Percentiles rank a stretch among this genome's conserved stretches.
phyloP scores from a whole-genome alignment of 2,329 filamentous ascomycete genomes.

The Elsinoe australis region DNA sequence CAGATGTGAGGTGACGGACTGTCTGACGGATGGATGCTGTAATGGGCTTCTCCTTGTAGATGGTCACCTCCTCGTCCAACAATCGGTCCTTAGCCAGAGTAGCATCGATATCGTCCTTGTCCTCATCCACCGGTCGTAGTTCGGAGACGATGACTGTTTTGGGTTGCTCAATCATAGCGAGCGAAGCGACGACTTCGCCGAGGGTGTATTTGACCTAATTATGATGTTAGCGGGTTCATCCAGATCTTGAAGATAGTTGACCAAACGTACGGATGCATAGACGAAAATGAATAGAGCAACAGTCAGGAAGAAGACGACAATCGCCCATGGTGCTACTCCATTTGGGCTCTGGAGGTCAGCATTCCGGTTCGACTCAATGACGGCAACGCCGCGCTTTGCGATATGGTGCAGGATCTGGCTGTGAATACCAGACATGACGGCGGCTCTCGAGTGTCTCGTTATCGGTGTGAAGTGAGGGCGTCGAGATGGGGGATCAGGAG shows the following conservation, averaged over 20 bases:
- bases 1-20: constrained; percentile 50
- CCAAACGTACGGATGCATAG: constrained; percentile 35
- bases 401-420: constrained; percentile 28
- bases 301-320: constrained; percentile 30
- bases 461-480: too few relatives aligned
- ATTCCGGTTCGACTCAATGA: constrained; percentile 21
- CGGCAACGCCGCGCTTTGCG: constrained; percentile 28
- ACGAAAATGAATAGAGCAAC: constrained; percentile 36
- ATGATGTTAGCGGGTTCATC: constrained; percentile 19
- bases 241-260: too few relatives aligned
- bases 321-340: constrained; percentile 25
- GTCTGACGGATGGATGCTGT: constrained; percentile 54
- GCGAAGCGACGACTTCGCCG: constrained; percentile 51
- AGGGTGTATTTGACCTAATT: constrained; percentile 47
- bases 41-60: constrained; percentile 50
- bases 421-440: constrained; percentile 21
- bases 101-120: constrained; percentile 44
- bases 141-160: constrained; percentile 43
- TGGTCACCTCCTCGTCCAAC: constrained; percentile 35
- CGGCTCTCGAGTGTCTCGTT: not conserved
- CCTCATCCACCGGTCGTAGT: constrained; percentile 39
- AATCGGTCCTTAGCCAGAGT: constrained; percentile 33
- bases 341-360: not conserved
- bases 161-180: constrained; percentile 58
- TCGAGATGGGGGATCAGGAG: not conserved